Conservation (phyloP, 345 rosid genomes). For the Eucalyptus victrix region DNA sequence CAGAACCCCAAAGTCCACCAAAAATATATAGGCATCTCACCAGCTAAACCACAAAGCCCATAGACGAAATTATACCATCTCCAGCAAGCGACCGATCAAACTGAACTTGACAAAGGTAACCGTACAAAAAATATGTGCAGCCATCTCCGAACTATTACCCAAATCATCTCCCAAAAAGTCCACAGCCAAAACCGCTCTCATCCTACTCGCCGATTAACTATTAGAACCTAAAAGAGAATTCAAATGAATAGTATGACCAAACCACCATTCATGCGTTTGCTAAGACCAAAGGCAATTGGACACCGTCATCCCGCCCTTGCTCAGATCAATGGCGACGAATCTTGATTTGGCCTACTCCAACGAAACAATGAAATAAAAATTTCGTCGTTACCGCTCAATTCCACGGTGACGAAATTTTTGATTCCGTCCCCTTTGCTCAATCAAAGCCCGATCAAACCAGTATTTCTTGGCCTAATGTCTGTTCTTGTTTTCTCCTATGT, state of each 20-base stretch:
- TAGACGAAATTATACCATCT: neutral
- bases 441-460: neutral
- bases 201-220: neutral
- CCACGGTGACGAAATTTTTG: neutral
- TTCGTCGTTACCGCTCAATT: neutral
- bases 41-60: neutral
- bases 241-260: too few relatives aligned
- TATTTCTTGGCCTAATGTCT: neutral
- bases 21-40: neutral
- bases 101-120: neutral
- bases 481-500: neutral
- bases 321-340: neutral
- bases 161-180: neutral
- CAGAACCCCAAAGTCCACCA: too few relatives aligned
- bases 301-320: neutral
- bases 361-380: neutral
- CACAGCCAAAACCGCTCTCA: neutral
- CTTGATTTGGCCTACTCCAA: neutral
- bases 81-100: neutral
- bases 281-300: neutral
- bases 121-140: neutral
- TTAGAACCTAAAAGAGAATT: neutral
- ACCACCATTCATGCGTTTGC: neutral
- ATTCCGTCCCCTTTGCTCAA: neutral
- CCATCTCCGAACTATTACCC: neutral